phyloP scores from a whole-genome alignment of 495 filamentous ascomycete genomes.

The Penicillium coffeae region DNA sequence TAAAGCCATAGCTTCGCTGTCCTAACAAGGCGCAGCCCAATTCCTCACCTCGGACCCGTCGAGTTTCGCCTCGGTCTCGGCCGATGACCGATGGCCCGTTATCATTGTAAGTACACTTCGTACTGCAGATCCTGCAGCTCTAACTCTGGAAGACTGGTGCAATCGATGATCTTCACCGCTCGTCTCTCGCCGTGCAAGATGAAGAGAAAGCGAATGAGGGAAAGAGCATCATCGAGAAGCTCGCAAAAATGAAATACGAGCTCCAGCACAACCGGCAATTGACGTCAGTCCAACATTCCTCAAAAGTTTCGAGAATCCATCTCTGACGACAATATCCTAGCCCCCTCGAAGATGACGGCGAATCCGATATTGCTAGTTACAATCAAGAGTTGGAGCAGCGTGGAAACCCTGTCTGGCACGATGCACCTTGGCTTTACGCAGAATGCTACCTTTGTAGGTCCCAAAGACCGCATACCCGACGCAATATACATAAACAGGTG shows the following conservation, averaged over 20 bases:
- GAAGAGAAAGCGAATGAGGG: slow-evolving; percentile 70
- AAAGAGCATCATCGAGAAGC: slow-evolving; percentile 74
- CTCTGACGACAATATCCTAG: slow-evolving; percentile 36
- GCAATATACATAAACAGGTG: not conserved
- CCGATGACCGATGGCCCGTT: slow-evolving; percentile 83
- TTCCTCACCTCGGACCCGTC: slow-evolving; percentile 74
- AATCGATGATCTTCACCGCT: slow-evolving; percentile 88
- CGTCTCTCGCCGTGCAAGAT: slow-evolving; percentile 51
- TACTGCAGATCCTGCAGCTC: slow-evolving; percentile 1
- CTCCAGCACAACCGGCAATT: slow-evolving; percentile 83
- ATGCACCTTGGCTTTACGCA: slow-evolving; percentile 79
- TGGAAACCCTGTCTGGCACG: slow-evolving; percentile 74
- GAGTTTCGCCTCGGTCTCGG: slow-evolving; percentile 84
- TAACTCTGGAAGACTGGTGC: slow-evolving; percentile 67
- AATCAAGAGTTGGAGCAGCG: slow-evolving; percentile 79
- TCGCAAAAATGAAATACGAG: slow-evolving; percentile 90
- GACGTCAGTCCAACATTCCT: slow-evolving; percentile 52
- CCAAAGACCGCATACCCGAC: not conserved
- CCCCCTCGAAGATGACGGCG: slow-evolving; percentile 77
- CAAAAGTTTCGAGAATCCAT: not conserved
- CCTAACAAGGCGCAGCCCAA: slow-evolving; percentile 53
- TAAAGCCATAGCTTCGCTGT: no score
- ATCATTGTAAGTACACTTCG: slow-evolving; percentile 63
- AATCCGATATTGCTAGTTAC: slow-evolving; percentile 72
- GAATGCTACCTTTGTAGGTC: slow-evolving; percentile 95